Evolutionary conservation across 2,329 filamentous ascomycete genomes (phyloP).

Genomic region (Colletotrichum godetiae): DNA sequence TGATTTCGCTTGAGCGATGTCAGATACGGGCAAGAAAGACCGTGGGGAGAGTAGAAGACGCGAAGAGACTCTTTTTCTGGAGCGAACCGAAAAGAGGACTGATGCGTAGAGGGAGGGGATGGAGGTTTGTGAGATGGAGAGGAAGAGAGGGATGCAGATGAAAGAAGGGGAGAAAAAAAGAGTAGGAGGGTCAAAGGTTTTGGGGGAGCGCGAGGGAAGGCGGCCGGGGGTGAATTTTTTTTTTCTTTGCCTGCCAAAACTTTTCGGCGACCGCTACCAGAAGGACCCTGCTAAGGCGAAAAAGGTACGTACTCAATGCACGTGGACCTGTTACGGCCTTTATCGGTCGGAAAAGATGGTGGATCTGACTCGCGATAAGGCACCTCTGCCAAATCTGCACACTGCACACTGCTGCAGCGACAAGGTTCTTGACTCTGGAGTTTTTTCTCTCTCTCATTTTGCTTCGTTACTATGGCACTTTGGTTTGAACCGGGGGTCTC

Average conservation of each 20-base stretch:
- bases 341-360: conserved; percentile 24
- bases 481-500: background rate
- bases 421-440: conserved; percentile 25
- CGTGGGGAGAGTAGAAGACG: conserved; percentile 19
- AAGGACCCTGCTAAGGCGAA: conserved; percentile 33
- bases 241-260: conserved; percentile 26
- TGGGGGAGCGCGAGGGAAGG: conserved; percentile 27
- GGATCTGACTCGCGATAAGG: conserved; percentile 34
- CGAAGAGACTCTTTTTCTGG: conserved; percentile 14
- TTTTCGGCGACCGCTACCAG: conserved; percentile 27
- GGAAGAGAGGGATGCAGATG: conserved; percentile 33
- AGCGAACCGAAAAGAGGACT: conserved; percentile 28
- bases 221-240: conserved; percentile 34
- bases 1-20: conserved; percentile 21
- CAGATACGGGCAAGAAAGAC: conserved; percentile 24
- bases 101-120: conserved; percentile 23
- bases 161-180: conserved; percentile 8
- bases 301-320: conserved; percentile 27
- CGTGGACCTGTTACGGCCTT: conserved; percentile 4
- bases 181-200: conserved; percentile 30
- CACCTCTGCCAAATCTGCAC: conserved; percentile 19
- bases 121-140: conserved; percentile 28
- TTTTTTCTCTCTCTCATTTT: background rate
- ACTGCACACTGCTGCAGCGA: too few relatives aligned
- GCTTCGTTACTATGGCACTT: background rate